These are phyloP conservation scores for Xylona heveae DNA, from an alignment of 495 filamentous ascomycete species.

Conservation along the genomic window DNA sequence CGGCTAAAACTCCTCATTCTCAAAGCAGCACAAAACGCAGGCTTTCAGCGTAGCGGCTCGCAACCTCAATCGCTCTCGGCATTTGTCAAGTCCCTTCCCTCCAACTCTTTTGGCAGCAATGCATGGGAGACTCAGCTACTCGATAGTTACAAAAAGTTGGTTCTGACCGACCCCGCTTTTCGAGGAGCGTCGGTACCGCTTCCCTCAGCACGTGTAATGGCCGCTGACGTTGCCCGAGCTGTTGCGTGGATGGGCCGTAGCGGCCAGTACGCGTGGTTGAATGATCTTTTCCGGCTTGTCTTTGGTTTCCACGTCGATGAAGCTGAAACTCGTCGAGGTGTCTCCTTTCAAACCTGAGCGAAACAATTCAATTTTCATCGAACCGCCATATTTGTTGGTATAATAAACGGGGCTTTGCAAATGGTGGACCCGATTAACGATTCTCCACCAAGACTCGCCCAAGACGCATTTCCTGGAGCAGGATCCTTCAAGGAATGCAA, in stretches of 20 bases:
- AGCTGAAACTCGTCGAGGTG: slow-evolving; percentile 29
- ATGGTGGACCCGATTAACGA: no score
- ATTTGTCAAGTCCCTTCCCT: slow-evolving; percentile 56
- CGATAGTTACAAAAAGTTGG: slow-evolving; percentile 55
- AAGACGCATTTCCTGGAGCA: no score
- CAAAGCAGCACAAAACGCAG: slow-evolving; percentile 63
- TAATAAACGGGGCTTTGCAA: no score
- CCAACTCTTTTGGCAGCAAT: slow-evolving; percentile 52
- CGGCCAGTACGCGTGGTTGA: slow-evolving; percentile 49
- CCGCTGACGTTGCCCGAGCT: slow-evolving; percentile 51
- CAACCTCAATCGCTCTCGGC: slow-evolving; percentile 29
- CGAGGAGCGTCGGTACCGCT: slow-evolving; percentile 24
- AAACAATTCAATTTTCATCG: no score
- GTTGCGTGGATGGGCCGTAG: slow-evolving; percentile 47
- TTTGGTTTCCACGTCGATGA: slow-evolving; percentile 70
- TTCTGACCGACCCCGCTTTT: slow-evolving; percentile 47
- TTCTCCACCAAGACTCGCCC: no score
- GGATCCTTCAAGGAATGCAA: no score
- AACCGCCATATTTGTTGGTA: no score
- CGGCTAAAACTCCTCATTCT: slow-evolving; percentile 54
- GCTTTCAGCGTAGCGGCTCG: slow-evolving; percentile 30
- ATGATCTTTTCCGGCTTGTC: slow-evolving; percentile 63
- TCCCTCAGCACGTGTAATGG: slow-evolving; percentile 34
- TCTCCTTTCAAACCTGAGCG: slow-evolving; percentile 23
- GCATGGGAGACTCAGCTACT: slow-evolving; percentile 49